Conservation (phyloP, 148 eudicot genomes). For the Spergularia marina region DNA sequence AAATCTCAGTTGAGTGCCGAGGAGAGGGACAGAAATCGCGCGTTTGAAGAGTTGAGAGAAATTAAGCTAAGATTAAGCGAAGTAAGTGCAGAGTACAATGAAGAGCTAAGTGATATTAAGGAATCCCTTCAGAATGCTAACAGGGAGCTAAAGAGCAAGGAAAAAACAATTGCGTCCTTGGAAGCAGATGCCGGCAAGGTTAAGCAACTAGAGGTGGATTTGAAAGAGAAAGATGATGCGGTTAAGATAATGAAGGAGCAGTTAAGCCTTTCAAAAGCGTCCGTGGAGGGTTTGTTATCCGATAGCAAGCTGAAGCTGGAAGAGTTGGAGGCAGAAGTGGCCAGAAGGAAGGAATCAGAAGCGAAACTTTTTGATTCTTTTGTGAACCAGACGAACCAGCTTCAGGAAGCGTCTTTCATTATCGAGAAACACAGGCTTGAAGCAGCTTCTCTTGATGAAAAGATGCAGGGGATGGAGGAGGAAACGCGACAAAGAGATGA, state of each 20-base stretch:
- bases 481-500: constrained; percentile 20
- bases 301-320: constrained; percentile 37
- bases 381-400: constrained; percentile 38
- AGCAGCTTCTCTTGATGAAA: constrained; percentile 37
- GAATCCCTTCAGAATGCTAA: constrained; percentile 28
- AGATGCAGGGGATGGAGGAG: constrained; percentile 30
- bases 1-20: constrained; percentile 34
- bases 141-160: constrained; percentile 38
- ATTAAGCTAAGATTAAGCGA: constrained; percentile 30
- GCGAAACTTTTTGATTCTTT: constrained; percentile 34
- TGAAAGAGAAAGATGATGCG: constrained; percentile 34
- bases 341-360: constrained; percentile 42
- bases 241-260: constrained; percentile 35
- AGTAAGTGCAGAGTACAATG: constrained; percentile 17
- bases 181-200: constrained; percentile 39
- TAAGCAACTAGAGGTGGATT: constrained; percentile 34
- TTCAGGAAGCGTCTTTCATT: constrained; percentile 44
- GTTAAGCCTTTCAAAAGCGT: constrained; percentile 26
- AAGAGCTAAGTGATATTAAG: constrained; percentile 34
- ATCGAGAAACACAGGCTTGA: constrained; percentile 54
- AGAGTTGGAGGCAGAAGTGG: constrained; percentile 54
- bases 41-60: constrained; percentile 31
- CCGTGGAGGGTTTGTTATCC: constrained; percentile 23
- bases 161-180: constrained; percentile 39
- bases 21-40: constrained; percentile 40